Conservation (phyloP, 2,329 filamentous ascomycete genomes). For the Colletotrichum echinochloae region DNA sequence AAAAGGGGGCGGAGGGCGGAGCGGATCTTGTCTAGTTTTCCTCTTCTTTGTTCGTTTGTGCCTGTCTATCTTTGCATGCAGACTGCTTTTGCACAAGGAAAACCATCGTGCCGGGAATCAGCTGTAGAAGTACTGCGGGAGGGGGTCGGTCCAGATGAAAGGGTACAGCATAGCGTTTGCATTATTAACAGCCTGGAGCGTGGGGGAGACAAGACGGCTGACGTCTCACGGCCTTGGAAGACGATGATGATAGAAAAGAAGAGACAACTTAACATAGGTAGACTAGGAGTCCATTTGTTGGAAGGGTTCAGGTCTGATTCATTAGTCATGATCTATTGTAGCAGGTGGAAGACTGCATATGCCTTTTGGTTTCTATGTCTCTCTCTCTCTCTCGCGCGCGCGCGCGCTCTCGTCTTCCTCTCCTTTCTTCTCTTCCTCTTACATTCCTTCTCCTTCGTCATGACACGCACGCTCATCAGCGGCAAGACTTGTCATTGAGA, state of each 20-base stretch:
- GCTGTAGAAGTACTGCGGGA: not conserved
- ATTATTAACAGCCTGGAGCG: not conserved
- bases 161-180: slow-evolving; percentile 6
- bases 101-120: not conserved
- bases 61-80: not conserved
- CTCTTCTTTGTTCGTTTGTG: not conserved
- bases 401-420: not conserved
- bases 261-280: not conserved
- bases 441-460: not conserved
- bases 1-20: not conserved
- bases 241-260: not conserved
- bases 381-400: not conserved
- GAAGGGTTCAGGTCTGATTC: slow-evolving; percentile 23
- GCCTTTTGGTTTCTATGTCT: slow-evolving; percentile 29
- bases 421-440: not conserved
- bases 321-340: slow-evolving; percentile 39
- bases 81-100: not conserved
- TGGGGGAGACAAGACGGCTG: not conserved
- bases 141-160: not conserved
- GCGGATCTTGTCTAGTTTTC: not conserved
- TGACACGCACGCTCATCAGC: slow-evolving; percentile 12
- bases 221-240: not conserved
- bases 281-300: not conserved
- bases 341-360: slow-evolving; percentile 21
- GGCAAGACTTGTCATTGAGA: slow-evolving; percentile 16